Evolutionary conservation across 257 asterid species (phyloP).

Genomic region (Salvia splendens): DNA sequence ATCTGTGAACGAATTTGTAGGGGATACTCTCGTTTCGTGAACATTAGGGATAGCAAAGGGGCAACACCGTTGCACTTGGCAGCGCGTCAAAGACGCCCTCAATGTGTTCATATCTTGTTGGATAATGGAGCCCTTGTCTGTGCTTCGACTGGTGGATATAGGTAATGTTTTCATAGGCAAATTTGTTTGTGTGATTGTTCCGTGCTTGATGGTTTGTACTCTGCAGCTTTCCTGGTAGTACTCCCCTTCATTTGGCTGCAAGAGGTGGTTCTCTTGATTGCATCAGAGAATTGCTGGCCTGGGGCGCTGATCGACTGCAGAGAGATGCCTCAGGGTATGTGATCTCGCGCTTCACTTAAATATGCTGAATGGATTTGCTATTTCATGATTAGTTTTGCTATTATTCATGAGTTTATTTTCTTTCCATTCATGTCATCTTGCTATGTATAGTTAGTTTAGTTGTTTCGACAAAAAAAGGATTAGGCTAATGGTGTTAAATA

Average conservation of each 20-base stretch:
- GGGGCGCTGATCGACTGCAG: conserved; percentile 91
- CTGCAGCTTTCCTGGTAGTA: conserved; percentile 76
- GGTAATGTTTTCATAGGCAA: conserved; percentile 41
- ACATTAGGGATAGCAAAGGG: conserved; percentile 90
- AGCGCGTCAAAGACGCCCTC: conserved; percentile 74
- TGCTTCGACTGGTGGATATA: conserved; percentile 89
- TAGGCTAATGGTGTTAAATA: too few species aligned
- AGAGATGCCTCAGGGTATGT: conserved; percentile 87
- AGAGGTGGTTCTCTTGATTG: conserved; percentile 96
- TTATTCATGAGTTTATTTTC: neutral
- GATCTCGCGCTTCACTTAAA: neutral
- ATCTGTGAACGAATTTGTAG: conserved; percentile 33
- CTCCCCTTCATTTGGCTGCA: conserved; percentile 98
- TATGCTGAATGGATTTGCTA: neutral
- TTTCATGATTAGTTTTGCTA: neutral
- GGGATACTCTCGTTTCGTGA: conserved; percentile 92
- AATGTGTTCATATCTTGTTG: conserved; percentile 71
- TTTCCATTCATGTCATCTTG: neutral
- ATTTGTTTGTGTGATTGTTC: conserved; percentile 6
- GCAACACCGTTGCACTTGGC: conserved; percentile 97
- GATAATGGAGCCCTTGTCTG: conserved; percentile 86
- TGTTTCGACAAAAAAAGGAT: neutral
- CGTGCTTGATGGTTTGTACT: neutral
- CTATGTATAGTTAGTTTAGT: neutral
- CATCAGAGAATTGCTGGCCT: conserved; percentile 80